Evolutionary conservation across 345 rosid species (phyloP).

Genomic region (Hibiscus trionum): DNA sequence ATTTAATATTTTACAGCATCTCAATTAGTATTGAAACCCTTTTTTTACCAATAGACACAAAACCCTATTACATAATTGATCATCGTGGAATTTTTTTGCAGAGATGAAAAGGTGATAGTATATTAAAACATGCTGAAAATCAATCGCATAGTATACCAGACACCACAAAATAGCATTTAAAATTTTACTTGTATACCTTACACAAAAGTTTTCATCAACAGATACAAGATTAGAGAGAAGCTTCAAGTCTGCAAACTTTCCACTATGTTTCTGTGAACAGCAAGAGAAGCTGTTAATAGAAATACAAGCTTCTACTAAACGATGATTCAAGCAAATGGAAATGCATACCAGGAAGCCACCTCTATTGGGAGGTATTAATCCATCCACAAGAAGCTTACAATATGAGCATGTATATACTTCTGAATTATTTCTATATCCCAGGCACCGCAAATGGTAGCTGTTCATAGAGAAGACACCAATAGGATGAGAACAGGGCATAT

Average conservation of each 20-base stretch:
- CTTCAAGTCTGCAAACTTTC: slow-evolving; percentile 30
- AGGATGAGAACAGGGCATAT: not conserved
- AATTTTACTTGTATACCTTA: slow-evolving; percentile 30
- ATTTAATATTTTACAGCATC: not conserved
- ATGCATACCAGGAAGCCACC: slow-evolving; percentile 35
- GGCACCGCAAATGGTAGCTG: slow-evolving; percentile 62
- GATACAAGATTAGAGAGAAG: slow-evolving; percentile 33
- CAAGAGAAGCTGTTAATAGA: slow-evolving; percentile 9
- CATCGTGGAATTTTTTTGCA: not conserved
- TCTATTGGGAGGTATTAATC: slow-evolving; percentile 19
- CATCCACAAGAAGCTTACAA: slow-evolving; percentile 30
- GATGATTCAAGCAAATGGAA: not conserved
- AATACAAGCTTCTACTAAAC: slow-evolving; percentile 10
- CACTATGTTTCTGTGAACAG: slow-evolving; percentile 31
- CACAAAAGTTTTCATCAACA: slow-evolving; percentile 30
- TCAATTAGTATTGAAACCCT: not conserved
- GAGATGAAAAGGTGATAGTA: not conserved
- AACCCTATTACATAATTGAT: not conserved
- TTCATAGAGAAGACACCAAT: slow-evolving; percentile 15
- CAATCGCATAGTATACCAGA: not conserved
- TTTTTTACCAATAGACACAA: not conserved
- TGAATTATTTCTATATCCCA: slow-evolving; percentile 22
- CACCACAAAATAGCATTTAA: not conserved
- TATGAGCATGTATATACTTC: slow-evolving; percentile 35
- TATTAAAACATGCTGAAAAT: not conserved